Evolutionary conservation across 768 basidiomycete species (phyloP).

Genomic region (Hygrophoropsis aurantiaca): DNA sequence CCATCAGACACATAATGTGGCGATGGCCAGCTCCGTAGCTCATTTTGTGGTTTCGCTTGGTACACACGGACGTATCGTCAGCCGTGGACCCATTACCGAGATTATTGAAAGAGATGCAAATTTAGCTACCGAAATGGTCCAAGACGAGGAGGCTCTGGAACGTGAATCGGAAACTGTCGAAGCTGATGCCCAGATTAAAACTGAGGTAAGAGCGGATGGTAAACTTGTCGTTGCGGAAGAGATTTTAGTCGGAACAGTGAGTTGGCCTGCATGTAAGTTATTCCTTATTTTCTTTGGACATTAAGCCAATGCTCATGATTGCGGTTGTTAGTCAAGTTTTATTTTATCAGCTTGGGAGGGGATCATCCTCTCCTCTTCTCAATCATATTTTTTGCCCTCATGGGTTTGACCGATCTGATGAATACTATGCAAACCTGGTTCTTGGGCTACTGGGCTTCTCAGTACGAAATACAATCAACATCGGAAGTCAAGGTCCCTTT

Average conservation of each 20-base stretch:
- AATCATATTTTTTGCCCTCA: constrained; percentile 16
- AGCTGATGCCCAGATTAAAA: constrained; percentile 12
- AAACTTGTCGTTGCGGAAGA: constrained; percentile 70
- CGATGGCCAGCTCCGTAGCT: constrained; percentile 21
- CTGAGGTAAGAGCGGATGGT: constrained; percentile 32
- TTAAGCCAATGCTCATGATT: constrained; percentile 14
- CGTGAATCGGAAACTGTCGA: constrained; percentile 18
- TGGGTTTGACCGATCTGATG: constrained; percentile 20
- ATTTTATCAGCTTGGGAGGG: constrained; percentile 23
- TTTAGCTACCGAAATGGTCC: constrained; percentile 19
- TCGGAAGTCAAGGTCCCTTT: constrained; percentile 33
- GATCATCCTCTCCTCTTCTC: constrained; percentile 30
- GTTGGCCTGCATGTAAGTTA: constrained; percentile 43
- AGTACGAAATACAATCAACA: constrained; percentile 35
- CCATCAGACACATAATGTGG: constrained; percentile 33
- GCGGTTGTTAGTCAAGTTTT: constrained; percentile 25
- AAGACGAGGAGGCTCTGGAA: constrained; percentile 12
- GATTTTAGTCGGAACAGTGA: constrained; percentile 57
- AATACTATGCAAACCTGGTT: constrained; percentile 37
- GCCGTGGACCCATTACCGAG: constrained; percentile 50
- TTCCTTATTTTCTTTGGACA: not conserved
- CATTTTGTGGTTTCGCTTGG: constrained; percentile 53
- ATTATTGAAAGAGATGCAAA: constrained; percentile 41
- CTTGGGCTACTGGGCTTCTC: constrained; percentile 45
- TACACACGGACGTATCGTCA: constrained; percentile 45